Evolutionary conservation across 192 early-diverging fungal species (phyloP).

Genomic region (Linnemannia hyalina): DNA sequence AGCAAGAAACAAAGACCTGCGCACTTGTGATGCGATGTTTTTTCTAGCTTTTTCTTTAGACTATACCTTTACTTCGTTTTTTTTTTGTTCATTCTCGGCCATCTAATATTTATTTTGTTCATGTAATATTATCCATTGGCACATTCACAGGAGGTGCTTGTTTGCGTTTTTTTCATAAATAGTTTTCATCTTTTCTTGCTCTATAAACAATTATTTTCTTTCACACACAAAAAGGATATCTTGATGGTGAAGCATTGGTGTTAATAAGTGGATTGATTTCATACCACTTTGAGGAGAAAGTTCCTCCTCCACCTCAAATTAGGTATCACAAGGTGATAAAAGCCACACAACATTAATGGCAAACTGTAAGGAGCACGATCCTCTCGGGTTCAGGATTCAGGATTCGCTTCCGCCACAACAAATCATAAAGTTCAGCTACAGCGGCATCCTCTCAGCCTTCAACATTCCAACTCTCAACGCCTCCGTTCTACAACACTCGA

Average conservation of each 20-base stretch:
- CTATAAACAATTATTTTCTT: too few relatives aligned
- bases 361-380: too few relatives aligned
- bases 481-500: neutral
- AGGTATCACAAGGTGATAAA: too few relatives aligned
- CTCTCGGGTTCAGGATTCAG: neutral
- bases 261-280: too few relatives aligned
- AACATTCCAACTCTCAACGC: neutral
- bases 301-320: too few relatives aligned
- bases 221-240: too few relatives aligned
- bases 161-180: neutral
- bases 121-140: neutral
- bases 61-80: conserved; percentile 11
- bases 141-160: neutral
- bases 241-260: too few relatives aligned
- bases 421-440: neutral
- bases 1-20: neutral
- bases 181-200: neutral
- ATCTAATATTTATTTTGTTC: neutral
- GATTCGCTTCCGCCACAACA: neutral
- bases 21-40: neutral
- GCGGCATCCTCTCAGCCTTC: neutral
- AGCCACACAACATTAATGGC: too few relatives aligned
- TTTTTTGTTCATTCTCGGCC: neutral
- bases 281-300: too few relatives aligned
- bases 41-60: neutral